A percentile compares a stretch with the other conserved stretches of the same genome.
Evolutionary conservation across 257 asterid species (phyloP).

Genomic region (Lithospermum erythrorhizon): DNA sequence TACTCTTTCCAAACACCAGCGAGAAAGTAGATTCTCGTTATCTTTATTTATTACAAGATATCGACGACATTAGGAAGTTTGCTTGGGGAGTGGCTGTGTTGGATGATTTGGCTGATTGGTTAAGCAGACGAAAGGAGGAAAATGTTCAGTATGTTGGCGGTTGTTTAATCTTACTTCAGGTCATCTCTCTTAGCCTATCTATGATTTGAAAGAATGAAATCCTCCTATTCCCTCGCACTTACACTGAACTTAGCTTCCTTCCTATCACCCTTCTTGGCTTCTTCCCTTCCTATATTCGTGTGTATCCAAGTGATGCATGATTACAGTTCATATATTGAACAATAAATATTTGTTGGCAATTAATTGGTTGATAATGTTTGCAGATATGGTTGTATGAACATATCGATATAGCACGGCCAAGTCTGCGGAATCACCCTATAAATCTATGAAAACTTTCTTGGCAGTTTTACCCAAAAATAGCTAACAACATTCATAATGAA

Average conservation of each 20-base stretch:
- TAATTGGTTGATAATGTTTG: constrained; percentile 5
- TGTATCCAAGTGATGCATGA: no score
- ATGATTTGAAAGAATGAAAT: background rate
- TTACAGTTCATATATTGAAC: background rate
- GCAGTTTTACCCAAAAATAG: no score
- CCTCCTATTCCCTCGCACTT: background rate
- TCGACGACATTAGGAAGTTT: constrained; percentile 11
- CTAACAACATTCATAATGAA: no score
- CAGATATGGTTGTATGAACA: constrained; percentile 23
- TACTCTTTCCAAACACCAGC: constrained; percentile 19
- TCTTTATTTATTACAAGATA: constrained; percentile 13
- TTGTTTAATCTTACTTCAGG: constrained; percentile 22
- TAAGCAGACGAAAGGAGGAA: constrained; percentile 13
- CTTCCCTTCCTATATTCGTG: no score
- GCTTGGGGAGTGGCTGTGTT: constrained; percentile 24
- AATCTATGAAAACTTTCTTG: no score
- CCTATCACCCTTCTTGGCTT: no score
- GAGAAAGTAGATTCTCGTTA: constrained; percentile 21
- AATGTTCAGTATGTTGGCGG: constrained; percentile 25
- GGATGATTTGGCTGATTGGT: constrained; percentile 14
- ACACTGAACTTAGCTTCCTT: background rate
- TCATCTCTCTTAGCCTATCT: background rate
- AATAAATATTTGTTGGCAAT: background rate
- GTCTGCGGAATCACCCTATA: constrained; percentile 1
- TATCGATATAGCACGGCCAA: no score